Evolutionary conservation across 2,329 filamentous ascomycete genomes (phyloP), one percentile per base, ranked within the genome.

Genomic region (Ophiostoma tasmaniense): DNA sequence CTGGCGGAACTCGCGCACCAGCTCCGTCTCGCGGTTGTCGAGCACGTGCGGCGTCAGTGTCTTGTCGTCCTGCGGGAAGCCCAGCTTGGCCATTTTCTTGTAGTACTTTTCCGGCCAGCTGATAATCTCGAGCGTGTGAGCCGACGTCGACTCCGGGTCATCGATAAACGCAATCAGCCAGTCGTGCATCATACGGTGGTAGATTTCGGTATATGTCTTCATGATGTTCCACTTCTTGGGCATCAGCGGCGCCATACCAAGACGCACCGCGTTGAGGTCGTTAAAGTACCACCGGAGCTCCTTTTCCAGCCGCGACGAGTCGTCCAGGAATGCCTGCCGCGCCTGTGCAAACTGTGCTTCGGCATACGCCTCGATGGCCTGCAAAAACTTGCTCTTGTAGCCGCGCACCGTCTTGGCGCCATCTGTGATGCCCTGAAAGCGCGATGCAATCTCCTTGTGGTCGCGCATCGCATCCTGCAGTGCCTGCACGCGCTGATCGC

Each of bases 31-130:
- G 71, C 94, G 88, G 75, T 93, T 91, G 79, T 98, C 95, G 71
- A 99, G 88, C 69, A 98, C 86, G 74, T 97, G 93, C 0, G 93
- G 93, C 66, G 84, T 81, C 37, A 99, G 83, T 50, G 67, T 45
- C 42, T 61, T 35, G n/a, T 94, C 88, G 67, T 90, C 85, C 75
- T 89, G 85, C 37, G 85, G 81, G 79, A 94, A 90, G 33, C 93
- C 93, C 22, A 99, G 85, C 79, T 96, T 96, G 75, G 84, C 84
- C 93, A 99, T 97, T 80, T 97, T 97, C 75, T 89, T 87, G 80
- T 98, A 96, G 81, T 99, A 99, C 76, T 94, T 95, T 72, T 96
- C 92, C 5, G 91, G 92, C 90, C 94, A 99, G 76, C 96, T 90
- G 75, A 98, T 90, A 73, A 99, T 96, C 72, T 92, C 90, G 25